A percentile compares a stretch with the other conserved stretches of the same genome.
Evolutionary conservation across 2,329 filamentous ascomycete genomes (phyloP).

Genomic region (Gnomoniopsis smithogilvyi): DNA sequence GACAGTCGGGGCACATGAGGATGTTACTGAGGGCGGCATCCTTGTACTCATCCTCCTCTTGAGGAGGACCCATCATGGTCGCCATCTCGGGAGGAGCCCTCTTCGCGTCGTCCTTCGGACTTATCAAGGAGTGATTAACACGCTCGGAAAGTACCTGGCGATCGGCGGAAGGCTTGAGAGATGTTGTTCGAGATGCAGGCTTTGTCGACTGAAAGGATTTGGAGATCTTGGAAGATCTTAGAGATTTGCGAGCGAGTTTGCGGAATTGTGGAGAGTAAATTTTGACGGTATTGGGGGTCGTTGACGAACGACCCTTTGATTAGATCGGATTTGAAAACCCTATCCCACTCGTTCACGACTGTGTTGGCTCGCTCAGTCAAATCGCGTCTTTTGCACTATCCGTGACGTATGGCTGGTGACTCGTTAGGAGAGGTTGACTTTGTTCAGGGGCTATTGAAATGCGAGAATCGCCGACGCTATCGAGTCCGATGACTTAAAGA

Average conservation of each 20-base stretch:
- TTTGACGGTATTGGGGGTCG: slow-evolving; percentile 47
- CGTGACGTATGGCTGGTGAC: neutral
- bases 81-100: slow-evolving; percentile 41
- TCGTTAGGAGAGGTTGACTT: neutral
- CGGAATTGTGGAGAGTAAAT: slow-evolving; percentile 61
- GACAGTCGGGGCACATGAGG: slow-evolving; percentile 86
- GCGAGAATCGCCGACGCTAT: neutral
- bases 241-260: slow-evolving; percentile 10
- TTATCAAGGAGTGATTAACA: slow-evolving; percentile 17
- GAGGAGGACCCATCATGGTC: slow-evolving; percentile 29
- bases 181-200: neutral
- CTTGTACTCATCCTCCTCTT: slow-evolving; percentile 49
- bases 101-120: slow-evolving; percentile 9
- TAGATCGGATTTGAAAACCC: neutral
- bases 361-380: neutral
- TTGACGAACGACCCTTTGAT: slow-evolving; percentile 1
- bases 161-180: neutral
- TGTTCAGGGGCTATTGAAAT: neutral
- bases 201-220: slow-evolving; percentile 9
- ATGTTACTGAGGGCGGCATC: slow-evolving; percentile 70
- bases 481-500: neutral
- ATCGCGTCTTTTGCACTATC: neutral
- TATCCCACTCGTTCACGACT: neutral
- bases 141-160: slow-evolving; percentile 21
- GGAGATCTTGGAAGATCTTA: slow-evolving; percentile 21